Base-by-base conservation (phyloP, 345 rosid genomes). In the Mallotus nudiflorus region DNA sequence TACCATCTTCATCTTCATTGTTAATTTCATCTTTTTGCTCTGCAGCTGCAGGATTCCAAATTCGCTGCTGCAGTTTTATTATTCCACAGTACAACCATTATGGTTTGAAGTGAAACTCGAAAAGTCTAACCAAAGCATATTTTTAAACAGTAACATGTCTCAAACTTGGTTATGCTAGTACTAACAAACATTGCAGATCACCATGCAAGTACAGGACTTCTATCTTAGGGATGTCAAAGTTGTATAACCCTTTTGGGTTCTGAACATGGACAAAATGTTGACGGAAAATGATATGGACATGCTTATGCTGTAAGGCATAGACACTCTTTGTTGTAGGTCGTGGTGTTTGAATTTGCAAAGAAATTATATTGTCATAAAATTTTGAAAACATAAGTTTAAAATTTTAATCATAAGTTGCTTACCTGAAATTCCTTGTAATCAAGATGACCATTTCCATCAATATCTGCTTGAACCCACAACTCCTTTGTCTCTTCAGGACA, bases 401-500 rank as follows among this genome's bases (percentile, higher is more conserved):
- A 50, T 14, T 4, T 54, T 77, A 37, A 58, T 33, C 31, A 76
- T 57, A 28, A 14, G 65, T 51, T 74, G 15, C 8, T 67, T 84
- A 88, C 97, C 97, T 94, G 89, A 81, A 94, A 94, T 81, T 91
- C 96, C 67, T 86, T 84, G 74, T 84, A 85, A 82, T 90, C 91
- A 70, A 94, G 68, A 59, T 85, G 70, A 35, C 87, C 91, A 2
- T 90, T 86, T 55, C 95, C 91, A 74, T 91, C 96, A 25, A 78
- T 77, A 79, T 91, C 97, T 69, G 91, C 96, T 82, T 86, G 96
- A 72, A 54, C 71, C 97, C 98, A 94, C 71, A 94, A 77, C 67
- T 91, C 95, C 69, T 69, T 79, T 14, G 76, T 88, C 85, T 94
- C 97, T 76, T 91, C 88, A 40, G 69, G 85, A 35, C 82, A 84